Conservation (phyloP, 208 protist species). For the Acanthamoeba triangularis region DNA sequence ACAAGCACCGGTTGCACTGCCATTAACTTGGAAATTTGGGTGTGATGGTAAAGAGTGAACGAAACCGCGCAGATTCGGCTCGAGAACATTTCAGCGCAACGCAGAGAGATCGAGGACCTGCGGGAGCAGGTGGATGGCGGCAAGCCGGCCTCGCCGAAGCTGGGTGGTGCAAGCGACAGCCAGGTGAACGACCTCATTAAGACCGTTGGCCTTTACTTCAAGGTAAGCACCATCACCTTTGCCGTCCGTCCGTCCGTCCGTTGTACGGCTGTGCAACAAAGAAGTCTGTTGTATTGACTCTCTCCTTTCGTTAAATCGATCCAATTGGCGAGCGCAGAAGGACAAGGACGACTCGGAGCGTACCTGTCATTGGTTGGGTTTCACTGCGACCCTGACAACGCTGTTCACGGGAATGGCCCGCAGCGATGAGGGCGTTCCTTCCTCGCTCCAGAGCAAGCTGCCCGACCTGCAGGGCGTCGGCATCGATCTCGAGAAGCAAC, state of each 20-base stretch:
- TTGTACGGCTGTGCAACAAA: no score
- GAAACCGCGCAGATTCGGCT: constrained; percentile 57
- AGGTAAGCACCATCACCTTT: background rate
- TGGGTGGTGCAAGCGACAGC: background rate
- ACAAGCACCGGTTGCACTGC: background rate
- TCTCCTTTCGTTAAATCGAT: no score
- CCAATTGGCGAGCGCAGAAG: background rate
- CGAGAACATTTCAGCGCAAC: constrained; percentile 24
- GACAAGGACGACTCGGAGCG: constrained; percentile 14
- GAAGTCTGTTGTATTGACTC: no score
- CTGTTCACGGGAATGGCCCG: constrained; percentile 15
- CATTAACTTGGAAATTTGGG: background rate
- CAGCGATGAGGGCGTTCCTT: constrained; percentile 8
- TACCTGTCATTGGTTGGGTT: constrained; percentile 28
- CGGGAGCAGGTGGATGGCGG: constrained; percentile 13
- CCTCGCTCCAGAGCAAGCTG: background rate
- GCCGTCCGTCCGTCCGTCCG: no score
- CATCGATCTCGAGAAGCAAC: constrained; percentile 39
- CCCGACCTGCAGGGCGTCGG: constrained; percentile 18
- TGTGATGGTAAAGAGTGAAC: background rate
- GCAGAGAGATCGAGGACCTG: constrained; percentile 23
- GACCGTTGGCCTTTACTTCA: background rate
- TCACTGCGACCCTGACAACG: background rate
- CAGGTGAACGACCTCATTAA: constrained; percentile 13
- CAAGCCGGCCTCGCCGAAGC: background rate